Base-by-base conservation (phyloP, 2,329 filamentous ascomycete genomes). In the Alternaria sp. region DNA sequence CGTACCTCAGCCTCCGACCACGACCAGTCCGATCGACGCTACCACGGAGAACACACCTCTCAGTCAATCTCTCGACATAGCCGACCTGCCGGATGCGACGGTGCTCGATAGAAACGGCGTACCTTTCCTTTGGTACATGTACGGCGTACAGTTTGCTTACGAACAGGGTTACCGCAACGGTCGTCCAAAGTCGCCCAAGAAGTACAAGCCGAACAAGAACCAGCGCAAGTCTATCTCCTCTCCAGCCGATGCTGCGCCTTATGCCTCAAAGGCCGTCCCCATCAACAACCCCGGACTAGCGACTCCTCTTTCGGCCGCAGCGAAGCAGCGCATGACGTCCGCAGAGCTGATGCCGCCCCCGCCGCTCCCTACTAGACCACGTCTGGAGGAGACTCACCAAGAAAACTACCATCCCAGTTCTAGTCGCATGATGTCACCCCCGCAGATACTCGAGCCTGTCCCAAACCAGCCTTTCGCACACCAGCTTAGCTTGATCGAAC, bases 61-160 rank as follows among this genome's bases (percentile, higher is more conserved):
- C 12, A 30, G n/a, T 10, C 55, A 57, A 17, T 47, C 43, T 32
- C 26, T 59, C 13, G 46, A 59, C 28, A 9, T 55, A 6, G 11
- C 52, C 3, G 57, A 55, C 11, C 21, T 69, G 3, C 68, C 62
- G 26, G 67, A 74, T 36, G 65, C 70, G 23, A 73, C 62, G 44
- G 53, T 62, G 6, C 57, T 75, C 6, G 76, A 77, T 50, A 59
- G 50, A 19, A 70, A 73, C 47, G 71, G 73, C 0, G 70, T 75
- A 9, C 74, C 74, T 3, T 73, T 73, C 67, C 69, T 71, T 36
- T 75, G 75, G 51, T 67, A 74, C 57, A 75, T 78, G 74, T 75
- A 77, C 45, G 67, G 73, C 1, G 59, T 74, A 4, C 70, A 69
- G 15, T 66, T 68, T 19, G 62, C 68, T 5, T 70, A 69, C 26